Evolutionary conservation across 2,329 filamentous ascomycete species (phyloP), one percentile per base, ranked within the genome.

Genomic region (Fusarium sp.): DNA sequence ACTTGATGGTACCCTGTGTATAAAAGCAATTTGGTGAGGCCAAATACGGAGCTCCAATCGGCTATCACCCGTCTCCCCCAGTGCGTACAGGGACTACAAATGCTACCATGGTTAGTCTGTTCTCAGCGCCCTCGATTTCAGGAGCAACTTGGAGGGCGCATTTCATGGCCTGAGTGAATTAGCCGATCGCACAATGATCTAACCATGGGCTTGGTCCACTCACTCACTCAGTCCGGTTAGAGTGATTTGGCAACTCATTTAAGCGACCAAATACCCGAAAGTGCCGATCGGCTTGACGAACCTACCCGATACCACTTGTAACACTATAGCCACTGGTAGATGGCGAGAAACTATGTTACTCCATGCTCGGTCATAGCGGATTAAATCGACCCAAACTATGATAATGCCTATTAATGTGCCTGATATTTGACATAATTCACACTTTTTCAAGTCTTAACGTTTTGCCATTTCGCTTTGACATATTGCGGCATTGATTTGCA

Each of bases 241-340:
- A n/a, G n/a, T n/a, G n/a, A n/a, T n/a, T n/a, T n/a, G n/a, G n/a
- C n/a, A n/a, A n/a, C n/a, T n/a, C n/a, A n/a, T n/a, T n/a, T n/a
- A 41, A 39, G 4, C 51, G 51, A 55, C 26, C 6, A 14, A 7
- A 5, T 10, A n/a, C 4, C 8, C n/a, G 35, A 55, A 41, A 55
- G 3, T 41, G 35, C 51, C 51, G 36, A 41, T 3, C 24, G 5
- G 1, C 2, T 18, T 41, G 11, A 4, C 8, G 20, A 6, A 18
- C 24, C 18, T 55, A 55, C 51, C 51, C 51, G 35, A 31, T 10
- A 55, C 10, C 5, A 18, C 5, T 4, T 22, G 10, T 3, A 22
- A 2, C 2, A 26, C 1, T 3, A 5, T 6, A 15, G 8, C 3
- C 12, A 35, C 14, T 35, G n/a, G n/a, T n/a, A n/a, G n/a, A n/a